Conservation (phyloP, 129 eudicot species). For the Centaurea solstitialis region DNA sequence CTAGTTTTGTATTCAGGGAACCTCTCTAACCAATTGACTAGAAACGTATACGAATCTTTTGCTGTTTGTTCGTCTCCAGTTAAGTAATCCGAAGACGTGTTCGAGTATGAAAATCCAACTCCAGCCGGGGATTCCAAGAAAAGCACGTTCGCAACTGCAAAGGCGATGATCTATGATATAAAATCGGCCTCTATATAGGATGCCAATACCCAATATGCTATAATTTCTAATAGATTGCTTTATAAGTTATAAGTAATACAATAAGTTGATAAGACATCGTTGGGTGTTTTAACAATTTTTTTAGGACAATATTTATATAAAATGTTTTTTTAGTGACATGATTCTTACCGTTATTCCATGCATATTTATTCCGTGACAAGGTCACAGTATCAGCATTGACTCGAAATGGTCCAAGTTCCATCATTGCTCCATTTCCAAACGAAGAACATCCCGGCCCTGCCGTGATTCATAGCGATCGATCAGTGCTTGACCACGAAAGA, state of each 20-base stretch:
- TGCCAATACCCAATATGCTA: too few relatives aligned
- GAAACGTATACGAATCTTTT: slow-evolving; percentile 53
- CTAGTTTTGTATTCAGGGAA: slow-evolving; percentile 62
- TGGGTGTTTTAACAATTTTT: too few relatives aligned
- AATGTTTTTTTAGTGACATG: not conserved
- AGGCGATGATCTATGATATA: not conserved
- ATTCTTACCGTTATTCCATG: slow-evolving; percentile 55
- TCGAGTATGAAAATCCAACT: slow-evolving; percentile 69
- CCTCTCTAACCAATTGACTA: slow-evolving; percentile 61
- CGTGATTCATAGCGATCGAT: not conserved
- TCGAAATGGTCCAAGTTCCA: slow-evolving; percentile 60
- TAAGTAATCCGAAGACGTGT: slow-evolving; percentile 44
- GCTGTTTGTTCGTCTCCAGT: slow-evolving; percentile 53
- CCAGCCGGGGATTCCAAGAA: slow-evolving; percentile 73
- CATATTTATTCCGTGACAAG: slow-evolving; percentile 39
- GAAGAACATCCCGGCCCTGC: slow-evolving; percentile 76
- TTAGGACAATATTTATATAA: too few relatives aligned
- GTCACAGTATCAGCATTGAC: slow-evolving; percentile 51
- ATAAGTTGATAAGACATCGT: too few relatives aligned
- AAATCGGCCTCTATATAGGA: too few relatives aligned
- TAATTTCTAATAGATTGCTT: not conserved
- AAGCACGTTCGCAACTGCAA: slow-evolving; percentile 61
- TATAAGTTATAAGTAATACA: not conserved
- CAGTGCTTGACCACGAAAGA: not conserved
- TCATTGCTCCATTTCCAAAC: slow-evolving; percentile 54